These are phyloP conservation scores for Ceratocystis albifundus DNA, from an alignment of 2,329 filamentous ascomycete species.

Conservation along the genomic window DNA sequence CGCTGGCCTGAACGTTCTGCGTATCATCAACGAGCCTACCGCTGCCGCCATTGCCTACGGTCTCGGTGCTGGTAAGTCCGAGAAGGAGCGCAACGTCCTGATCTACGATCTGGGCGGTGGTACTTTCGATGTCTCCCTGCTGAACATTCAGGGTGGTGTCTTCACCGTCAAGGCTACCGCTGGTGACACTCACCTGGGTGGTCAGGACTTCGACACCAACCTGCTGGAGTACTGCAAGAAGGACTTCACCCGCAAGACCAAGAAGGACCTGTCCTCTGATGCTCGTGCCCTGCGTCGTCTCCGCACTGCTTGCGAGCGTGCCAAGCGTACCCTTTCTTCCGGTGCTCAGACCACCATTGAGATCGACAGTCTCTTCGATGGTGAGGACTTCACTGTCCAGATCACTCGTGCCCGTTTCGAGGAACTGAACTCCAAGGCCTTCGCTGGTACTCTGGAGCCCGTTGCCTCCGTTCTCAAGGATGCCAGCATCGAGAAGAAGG, in stretches of 20 bases:
- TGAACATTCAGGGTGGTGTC: constrained; percentile 98
- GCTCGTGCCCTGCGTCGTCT: constrained; percentile 89
- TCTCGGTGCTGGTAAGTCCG: constrained; percentile 85
- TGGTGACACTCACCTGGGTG: constrained; percentile 93
- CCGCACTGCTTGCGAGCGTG: constrained; percentile 95
- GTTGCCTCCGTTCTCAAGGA: constrained; percentile 97
- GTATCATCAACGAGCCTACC: constrained; percentile 99
- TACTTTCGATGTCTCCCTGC: constrained; percentile 99
- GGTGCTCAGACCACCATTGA: constrained; percentile 95
- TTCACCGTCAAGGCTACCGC: constrained; percentile 98
- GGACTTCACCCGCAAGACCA: constrained; percentile 76
- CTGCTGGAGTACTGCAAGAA: constrained; percentile 94
- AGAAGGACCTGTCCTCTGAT: constrained; percentile 69
- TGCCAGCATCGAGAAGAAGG: constrained; percentile 72
- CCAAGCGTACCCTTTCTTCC: constrained; percentile 97
- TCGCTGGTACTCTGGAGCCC: constrained; percentile 84
- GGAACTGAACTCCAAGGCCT: constrained; percentile 93
- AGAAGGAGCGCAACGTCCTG: constrained; percentile 96
- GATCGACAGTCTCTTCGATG: constrained; percentile 97
- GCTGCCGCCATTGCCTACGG: constrained; percentile 97
- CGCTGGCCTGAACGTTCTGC: constrained; percentile 91
- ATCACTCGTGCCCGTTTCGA: constrained; percentile 99
- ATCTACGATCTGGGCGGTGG: constrained; percentile 99
- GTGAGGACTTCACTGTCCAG: constrained; percentile 92
- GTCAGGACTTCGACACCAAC: constrained; percentile 93